Conservation (phyloP, 805 yeast genomes). For the Pichia californica region DNA sequence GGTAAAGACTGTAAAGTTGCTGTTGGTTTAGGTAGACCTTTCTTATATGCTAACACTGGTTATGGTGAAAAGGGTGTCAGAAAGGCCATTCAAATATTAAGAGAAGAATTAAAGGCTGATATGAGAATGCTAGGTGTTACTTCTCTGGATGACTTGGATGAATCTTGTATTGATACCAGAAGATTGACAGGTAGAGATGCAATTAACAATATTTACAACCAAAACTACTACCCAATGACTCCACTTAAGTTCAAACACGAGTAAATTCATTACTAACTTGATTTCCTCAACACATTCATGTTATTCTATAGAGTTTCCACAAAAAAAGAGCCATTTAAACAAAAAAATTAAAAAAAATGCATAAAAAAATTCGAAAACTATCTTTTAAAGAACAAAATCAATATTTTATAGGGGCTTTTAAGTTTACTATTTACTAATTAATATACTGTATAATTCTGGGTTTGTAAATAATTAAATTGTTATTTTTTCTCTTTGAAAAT, state of each 20-base stretch:
- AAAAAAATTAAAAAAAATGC: neutral
- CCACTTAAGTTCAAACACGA: slow-evolving; percentile 14
- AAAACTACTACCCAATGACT: slow-evolving; percentile 14
- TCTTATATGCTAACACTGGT: slow-evolving; percentile 46
- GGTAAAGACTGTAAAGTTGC: slow-evolving; percentile 68
- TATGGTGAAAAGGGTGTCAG: slow-evolving; percentile 73
- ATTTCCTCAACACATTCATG: neutral
- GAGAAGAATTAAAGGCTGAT: slow-evolving; percentile 55
- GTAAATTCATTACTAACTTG: neutral
- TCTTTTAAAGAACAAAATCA: neutral
- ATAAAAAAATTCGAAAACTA: neutral
- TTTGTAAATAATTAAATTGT: slow-evolving; percentile 20
- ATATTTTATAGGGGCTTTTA: neutral
- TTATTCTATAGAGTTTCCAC: no score
- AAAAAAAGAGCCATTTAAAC: neutral
- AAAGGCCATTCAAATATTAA: slow-evolving; percentile 55
- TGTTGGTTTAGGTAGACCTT: slow-evolving; percentile 64
- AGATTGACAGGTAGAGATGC: slow-evolving; percentile 19
- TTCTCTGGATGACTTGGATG: slow-evolving; percentile 38
- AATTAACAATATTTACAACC: slow-evolving; percentile 11
- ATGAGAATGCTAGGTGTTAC: slow-evolving; percentile 63
- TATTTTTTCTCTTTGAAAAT: neutral
- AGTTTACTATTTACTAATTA: neutral
- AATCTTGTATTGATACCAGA: slow-evolving; percentile 33
- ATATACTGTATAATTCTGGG: slow-evolving; percentile 6